A percentile compares a stretch with the other conserved stretches of the same genome.
These are phyloP conservation scores for Metarhizium sp. DNA, from an alignment of 2,329 filamentous ascomycete species.

Conservation along the genomic window DNA sequence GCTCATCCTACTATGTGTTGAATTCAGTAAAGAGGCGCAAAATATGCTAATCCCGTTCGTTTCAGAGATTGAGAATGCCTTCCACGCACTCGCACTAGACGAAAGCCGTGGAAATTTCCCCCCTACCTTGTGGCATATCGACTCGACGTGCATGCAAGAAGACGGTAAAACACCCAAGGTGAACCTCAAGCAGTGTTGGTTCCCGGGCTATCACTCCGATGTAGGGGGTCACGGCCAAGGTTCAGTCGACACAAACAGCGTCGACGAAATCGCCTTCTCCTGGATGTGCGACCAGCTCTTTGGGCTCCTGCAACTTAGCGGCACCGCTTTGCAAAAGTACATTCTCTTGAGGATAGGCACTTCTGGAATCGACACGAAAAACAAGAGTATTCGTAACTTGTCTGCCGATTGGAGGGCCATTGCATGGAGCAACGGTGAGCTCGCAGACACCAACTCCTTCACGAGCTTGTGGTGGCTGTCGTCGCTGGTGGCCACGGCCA, in stretches of 20 bases:
- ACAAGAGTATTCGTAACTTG: neutral
- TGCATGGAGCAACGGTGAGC: neutral
- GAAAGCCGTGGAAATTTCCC: slow-evolving; percentile 31
- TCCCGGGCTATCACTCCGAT: slow-evolving; percentile 8
- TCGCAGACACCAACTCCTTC: neutral
- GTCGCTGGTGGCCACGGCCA: neutral
- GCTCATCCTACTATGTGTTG: too few species aligned
- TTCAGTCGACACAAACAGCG: neutral
- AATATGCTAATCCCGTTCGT: neutral
- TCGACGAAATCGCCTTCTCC: neutral
- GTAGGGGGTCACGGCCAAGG: neutral
- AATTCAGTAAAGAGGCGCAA: too few species aligned
- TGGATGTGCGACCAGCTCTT: neutral
- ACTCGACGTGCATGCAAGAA: slow-evolving; percentile 5
- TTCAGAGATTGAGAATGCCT: slow-evolving; percentile 38
- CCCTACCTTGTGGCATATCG: slow-evolving; percentile 19
- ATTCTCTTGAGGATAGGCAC: neutral
- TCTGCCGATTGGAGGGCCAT: neutral
- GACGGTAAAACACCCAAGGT: slow-evolving; percentile 8
- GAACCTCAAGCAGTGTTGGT: slow-evolving; percentile 16
- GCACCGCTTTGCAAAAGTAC: neutral
- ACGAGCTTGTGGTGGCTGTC: neutral
- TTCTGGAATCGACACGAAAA: neutral
- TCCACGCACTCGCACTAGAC: slow-evolving; percentile 45
- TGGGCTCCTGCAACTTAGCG: neutral